Evolutionary conservation across 2,329 filamentous ascomycete species (phyloP).

Genomic region (Corniculantispora saksenae): DNA sequence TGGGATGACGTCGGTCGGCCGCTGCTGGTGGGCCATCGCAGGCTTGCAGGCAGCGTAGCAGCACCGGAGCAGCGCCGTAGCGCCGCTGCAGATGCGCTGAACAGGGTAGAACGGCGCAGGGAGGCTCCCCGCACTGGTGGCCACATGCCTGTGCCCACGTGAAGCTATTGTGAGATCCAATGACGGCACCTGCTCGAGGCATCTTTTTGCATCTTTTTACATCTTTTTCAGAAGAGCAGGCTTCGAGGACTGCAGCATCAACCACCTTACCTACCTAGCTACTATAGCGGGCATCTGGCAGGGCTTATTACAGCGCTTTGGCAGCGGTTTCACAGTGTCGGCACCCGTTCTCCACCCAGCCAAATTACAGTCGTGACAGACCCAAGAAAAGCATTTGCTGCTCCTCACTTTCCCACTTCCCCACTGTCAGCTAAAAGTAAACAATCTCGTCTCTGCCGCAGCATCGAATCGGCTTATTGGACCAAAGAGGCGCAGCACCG

Average conservation of each 20-base stretch:
- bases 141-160: constrained; percentile 21
- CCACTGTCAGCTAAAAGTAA: neutral
- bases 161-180: constrained; percentile 3
- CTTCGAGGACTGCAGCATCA: neutral
- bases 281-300: neutral
- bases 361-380: constrained; percentile 7
- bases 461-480: neutral
- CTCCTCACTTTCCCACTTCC: neutral
- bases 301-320: neutral
- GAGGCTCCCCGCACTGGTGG: constrained; percentile 9
- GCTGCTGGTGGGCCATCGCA: neutral
- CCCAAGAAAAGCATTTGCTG: neutral
- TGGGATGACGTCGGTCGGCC: constrained; percentile 12
- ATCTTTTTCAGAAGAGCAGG: too few relatives aligned
- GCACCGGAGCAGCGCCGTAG: neutral
- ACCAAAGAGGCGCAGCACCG: neutral
- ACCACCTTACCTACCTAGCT: too few relatives aligned
- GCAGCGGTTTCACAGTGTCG: neutral
- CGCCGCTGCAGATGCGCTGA: neutral
- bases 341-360: neutral
- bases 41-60: neutral
- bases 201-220: too few relatives aligned
- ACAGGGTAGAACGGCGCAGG: too few relatives aligned
- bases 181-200: neutral
- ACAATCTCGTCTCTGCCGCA: neutral